phyloP scores from a whole-genome alignment of 2,329 filamentous ascomycete species.

The Apiospora phragmitis region DNA sequence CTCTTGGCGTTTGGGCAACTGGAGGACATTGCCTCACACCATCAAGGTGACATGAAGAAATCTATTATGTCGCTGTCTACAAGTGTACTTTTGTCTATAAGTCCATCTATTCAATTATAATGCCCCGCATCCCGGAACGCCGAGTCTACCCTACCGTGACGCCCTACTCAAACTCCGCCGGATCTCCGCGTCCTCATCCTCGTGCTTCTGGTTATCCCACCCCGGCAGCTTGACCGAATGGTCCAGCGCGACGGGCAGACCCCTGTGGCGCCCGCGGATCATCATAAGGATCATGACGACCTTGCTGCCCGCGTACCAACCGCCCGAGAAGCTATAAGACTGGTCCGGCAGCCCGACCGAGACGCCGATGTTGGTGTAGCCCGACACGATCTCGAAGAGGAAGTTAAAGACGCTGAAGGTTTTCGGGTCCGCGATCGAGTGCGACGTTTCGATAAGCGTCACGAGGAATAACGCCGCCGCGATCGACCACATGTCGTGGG shows the following conservation, averaged over 20 bases:
- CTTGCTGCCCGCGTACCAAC: conserved; percentile 76
- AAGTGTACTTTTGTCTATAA: background rate
- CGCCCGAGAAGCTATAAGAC: conserved; percentile 78
- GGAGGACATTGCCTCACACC: background rate
- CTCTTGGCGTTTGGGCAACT: background rate
- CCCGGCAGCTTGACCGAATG: conserved; percentile 21
- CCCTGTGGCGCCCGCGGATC: conserved; percentile 68
- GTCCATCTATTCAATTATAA: background rate
- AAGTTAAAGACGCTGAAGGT: conserved; percentile 66
- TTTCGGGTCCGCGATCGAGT: conserved; percentile 60
- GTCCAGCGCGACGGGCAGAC: conserved; percentile 66
- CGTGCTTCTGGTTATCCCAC: conserved; percentile 8
- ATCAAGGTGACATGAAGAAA: background rate
- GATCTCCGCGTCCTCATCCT: conserved; percentile 15
- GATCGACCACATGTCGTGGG: conserved; percentile 97
- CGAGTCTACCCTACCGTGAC: background rate
- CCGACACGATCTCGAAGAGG: conserved; percentile 85
- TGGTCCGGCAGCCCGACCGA: conserved; percentile 76
- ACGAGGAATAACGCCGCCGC: conserved; percentile 93
- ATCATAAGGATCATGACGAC: conserved; percentile 70
- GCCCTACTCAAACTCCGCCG: background rate
- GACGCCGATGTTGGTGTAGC: conserved; percentile 92
- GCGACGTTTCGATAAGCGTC: conserved; percentile 78
- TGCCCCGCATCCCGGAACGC: too few species aligned
- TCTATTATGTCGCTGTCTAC: background rate